Base-by-base conservation (phyloP, 208 protist species). In the Leishmania martiniquensis region DNA sequence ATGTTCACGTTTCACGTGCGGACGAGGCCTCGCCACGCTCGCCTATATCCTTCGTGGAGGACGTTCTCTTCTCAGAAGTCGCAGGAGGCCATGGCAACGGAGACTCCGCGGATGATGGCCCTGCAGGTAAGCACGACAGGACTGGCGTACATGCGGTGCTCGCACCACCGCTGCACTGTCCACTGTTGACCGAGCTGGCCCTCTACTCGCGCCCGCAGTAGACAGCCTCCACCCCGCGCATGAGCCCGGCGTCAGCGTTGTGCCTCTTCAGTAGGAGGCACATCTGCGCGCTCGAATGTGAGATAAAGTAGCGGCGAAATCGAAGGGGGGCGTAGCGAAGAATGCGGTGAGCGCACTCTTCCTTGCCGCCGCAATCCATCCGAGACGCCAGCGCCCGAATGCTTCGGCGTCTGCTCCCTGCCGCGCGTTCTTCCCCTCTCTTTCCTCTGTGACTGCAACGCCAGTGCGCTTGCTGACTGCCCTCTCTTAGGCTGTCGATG, bases 1-100 rank as follows among this genome's bases (percentile, higher is more conserved):
- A n/a, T 66, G 60, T 12, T 10, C 13, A 63, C 29, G 57, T 12
- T 1, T 0, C 29, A 10, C 37, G 34, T 44, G 60, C 3, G 34
- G 20, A 37, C 39, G 44, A 71, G 3, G 10, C 25, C 29, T 15
- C 57, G 6, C 17, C 52, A 32, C 67, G 63, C 68, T 65, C 73
- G 20, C 73, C 47, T 15, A 0, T 83, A 29, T 79, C 74, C 2
- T 77, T 85, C 22, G 70, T 81, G 72, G 73, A 81, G 49, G 72
- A 78, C 39, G 49, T 85, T 25, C n/a, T 85, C 15, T 75, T 76
- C 47, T 52, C 51, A 37, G 75, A 76, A 0, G 22, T 54, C 22
- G 32, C n/a, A 0, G 69, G 39, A 34, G 44, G 3, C 34, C 0
- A n/a, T n/a, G 45, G 20, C 22, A 10, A 17, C 45, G 0, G 0